Conservation (phyloP, 345 rosid species). For the Pistacia atlantica region DNA sequence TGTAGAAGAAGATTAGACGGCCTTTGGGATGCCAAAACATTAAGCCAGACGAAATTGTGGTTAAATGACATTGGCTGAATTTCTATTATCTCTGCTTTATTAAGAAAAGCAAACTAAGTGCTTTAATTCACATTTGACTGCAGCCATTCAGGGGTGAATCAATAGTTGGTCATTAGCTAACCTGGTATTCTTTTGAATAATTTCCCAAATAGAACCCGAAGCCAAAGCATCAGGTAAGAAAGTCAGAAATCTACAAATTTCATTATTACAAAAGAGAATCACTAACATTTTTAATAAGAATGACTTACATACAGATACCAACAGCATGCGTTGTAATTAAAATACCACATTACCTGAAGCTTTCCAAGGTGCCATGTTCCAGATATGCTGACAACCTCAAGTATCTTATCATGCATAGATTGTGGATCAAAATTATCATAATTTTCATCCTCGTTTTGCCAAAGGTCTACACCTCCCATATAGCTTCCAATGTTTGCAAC, state of each 20-base stretch:
- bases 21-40: neutral
- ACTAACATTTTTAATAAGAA: neutral
- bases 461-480: constrained; percentile 94
- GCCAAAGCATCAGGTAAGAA: neutral
- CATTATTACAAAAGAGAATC: constrained; percentile 6
- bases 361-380: constrained; percentile 97
- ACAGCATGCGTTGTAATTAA: neutral
- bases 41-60: neutral
- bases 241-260: neutral
- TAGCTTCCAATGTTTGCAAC: constrained; percentile 95
- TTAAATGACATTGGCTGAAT: neutral
- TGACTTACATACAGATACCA: neutral
- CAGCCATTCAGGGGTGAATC: neutral
- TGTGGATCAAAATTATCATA: constrained; percentile 81
- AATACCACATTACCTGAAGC: constrained; percentile 65
- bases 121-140: neutral
- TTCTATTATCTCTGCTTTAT: neutral
- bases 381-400: constrained; percentile 88
- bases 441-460: constrained; percentile 89
- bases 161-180: too few species aligned
- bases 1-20: neutral
- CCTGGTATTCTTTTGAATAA: neutral
- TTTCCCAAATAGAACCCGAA: neutral
- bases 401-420: constrained; percentile 85
- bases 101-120: neutral